phyloP scores from a whole-genome alignment of 2,329 filamentous ascomycete genomes.

The Colletotrichum nymphaeae region DNA sequence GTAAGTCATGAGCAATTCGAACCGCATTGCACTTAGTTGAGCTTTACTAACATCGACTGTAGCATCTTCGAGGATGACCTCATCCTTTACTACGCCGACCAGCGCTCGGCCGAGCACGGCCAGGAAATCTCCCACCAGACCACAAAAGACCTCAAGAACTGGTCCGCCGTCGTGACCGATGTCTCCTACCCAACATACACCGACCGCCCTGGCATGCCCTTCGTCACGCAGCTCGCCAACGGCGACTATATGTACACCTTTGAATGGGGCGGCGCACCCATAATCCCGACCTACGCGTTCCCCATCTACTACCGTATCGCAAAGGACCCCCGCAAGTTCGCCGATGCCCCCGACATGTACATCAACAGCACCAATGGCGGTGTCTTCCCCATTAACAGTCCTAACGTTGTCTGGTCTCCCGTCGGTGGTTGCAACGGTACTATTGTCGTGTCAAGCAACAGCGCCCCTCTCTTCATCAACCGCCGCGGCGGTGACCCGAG shows the following conservation, averaged over 20 bases:
- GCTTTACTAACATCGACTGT: neutral
- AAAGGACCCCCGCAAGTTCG: slow-evolving; percentile 50
- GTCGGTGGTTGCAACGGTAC: slow-evolving; percentile 58
- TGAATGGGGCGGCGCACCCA: slow-evolving; percentile 66
- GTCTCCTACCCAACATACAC: slow-evolving; percentile 71
- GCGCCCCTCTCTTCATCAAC: slow-evolving; percentile 55
- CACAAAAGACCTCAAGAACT: slow-evolving; percentile 67
- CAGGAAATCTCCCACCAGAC: slow-evolving; percentile 77
- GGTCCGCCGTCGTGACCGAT: slow-evolving; percentile 68
- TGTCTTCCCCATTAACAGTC: slow-evolving; percentile 50
- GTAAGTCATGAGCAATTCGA: slow-evolving; percentile 35
- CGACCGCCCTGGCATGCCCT: slow-evolving; percentile 76
- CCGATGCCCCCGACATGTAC: slow-evolving; percentile 44
- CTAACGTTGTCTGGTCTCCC: slow-evolving; percentile 57
- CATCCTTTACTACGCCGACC: slow-evolving; percentile 78
- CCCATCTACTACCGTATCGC: slow-evolving; percentile 59
- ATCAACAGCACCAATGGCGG: slow-evolving; percentile 47
- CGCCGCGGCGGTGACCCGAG: slow-evolving; percentile 49
- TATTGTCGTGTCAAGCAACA: slow-evolving; percentile 54
- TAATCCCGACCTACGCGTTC: slow-evolving; percentile 48
- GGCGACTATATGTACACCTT: slow-evolving; percentile 73
- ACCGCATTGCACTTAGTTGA: too few relatives aligned
- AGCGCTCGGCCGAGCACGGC: slow-evolving; percentile 72
- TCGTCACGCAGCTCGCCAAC: slow-evolving; percentile 67
- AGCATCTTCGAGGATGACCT: slow-evolving; percentile 68